Base-by-base conservation (phyloP, 306 rosid species). In the Lotus japonicus region DNA sequence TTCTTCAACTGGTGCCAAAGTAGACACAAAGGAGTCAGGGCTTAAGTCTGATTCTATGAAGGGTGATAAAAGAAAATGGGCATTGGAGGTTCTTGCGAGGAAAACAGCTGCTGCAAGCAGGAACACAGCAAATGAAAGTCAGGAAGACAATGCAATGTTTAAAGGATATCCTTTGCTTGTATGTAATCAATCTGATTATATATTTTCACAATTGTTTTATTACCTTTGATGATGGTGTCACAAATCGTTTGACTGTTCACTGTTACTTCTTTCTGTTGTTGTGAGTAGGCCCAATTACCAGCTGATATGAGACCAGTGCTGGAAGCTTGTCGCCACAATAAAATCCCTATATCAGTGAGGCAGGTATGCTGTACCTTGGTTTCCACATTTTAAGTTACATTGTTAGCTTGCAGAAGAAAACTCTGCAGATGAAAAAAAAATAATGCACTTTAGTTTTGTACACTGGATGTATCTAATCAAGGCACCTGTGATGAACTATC, bases 31-130 rank as follows among this genome's bases (percentile, higher is more conserved):
- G 64, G 85, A 85, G 54, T 53, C 35, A 9, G 67, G 78, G 23
- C 82, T 41, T 53, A 85, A 86, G 74, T 80, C 90, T 45, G 80
- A 73, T 19, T 80, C 80, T 70, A 18, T 69, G 42, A 85, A 81
- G 80, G 66, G 12, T 79, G 99, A 94, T 68, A 90, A 94, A 84
- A 84, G 89, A 75, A 94, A 90, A 83, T 94, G 99, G 99, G 97
- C 99, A 16, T 23, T 90, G 79, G 89, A 94, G 81, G 77, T 94
- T 78, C 99, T 94, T 79, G 95, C 97, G 6, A 75, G 96, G 78
- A 90, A 84, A 82, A 76, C 89, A 54, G 87, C 85, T 72, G 87
- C 74, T 70, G 68, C 82, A 38, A 75, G 89, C 73, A 68, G 46
- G 71, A 81, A 69, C 11, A 45, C 78, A 15, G 48, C 84, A 66